Evolutionary conservation across 176 grass and related monocot genomes (phyloP), one percentile per base, ranked within the genome.

Genomic region (Triticum monococcum): DNA sequence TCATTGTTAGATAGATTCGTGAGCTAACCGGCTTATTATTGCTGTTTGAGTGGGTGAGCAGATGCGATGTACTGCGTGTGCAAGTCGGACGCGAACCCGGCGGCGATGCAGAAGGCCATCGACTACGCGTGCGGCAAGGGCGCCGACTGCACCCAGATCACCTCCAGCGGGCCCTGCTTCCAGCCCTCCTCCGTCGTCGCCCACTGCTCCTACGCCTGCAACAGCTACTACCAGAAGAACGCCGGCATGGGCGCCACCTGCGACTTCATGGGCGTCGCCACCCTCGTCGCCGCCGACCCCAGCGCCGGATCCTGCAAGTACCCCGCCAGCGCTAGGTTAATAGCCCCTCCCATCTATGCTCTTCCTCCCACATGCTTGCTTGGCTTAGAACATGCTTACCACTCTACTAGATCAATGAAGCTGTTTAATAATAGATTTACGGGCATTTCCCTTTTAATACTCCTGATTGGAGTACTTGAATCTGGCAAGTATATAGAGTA

Each of bases 91-190:
- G 32, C 59, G 75, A 83, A 69, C 64, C 11, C 64, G n/a, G n/a
- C 59, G 67, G 64, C 61, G 72, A 64, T 98, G 87, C 95, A 98
- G 87, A 84, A 70, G 68, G 84, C 96, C 68, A 84, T 98, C 73
- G 96, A 98, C 86, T 98, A 98, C 88, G 96, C 96, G 8, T 98
- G 96, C 91, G 79, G 84, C 57, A 70, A 82, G 26, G 93, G 96
- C 13, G 96, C 96, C 23, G 96, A 98, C 82, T 98, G 93, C 91
- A 25, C 56, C 2, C 78, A 80, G 50, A 92, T 93, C 70, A 17
- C 8, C 30, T 46, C 65, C 61, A 87, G 20, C 75, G 90, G 82
- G 70, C 8, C 84, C 35, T 98, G 96, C 85, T 89, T 38, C 77
- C 83, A 81, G 66, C 85, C 84, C 56, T 60, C 69, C 88, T 79